phyloP scores from a whole-genome alignment of 805 yeast genomes.

The Lipomyces yamanashiensis region DNA sequence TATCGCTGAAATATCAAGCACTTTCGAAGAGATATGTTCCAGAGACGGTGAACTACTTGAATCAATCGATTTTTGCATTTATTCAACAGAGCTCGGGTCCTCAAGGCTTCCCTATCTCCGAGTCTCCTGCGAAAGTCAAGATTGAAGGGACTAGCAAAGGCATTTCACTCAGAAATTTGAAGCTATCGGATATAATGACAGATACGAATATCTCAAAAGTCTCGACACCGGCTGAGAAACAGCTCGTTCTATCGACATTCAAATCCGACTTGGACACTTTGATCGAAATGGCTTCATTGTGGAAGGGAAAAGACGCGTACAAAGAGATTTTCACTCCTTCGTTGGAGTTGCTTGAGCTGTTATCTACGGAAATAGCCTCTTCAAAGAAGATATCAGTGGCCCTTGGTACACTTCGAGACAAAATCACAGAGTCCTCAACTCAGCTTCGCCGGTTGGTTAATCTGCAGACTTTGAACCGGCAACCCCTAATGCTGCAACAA shows the following conservation, averaged over 20 bases:
- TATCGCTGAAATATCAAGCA: slow-evolving; percentile 73
- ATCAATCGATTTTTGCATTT: slow-evolving; percentile 48
- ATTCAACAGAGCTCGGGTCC: slow-evolving; percentile 7
- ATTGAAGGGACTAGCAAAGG: slow-evolving; percentile 14
- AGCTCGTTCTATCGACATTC: slow-evolving; percentile 28
- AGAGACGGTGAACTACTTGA: slow-evolving; percentile 55
- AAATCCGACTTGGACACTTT: slow-evolving; percentile 26
- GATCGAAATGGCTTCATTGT: slow-evolving; percentile 38
- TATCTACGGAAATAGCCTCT: slow-evolving; percentile 9
- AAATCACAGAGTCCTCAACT: slow-evolving; percentile 22
- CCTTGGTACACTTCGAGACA: neutral
- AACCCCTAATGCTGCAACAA: slow-evolving; percentile 77
- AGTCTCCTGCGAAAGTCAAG: slow-evolving; percentile 2
- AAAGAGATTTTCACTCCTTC: slow-evolving; percentile 41
- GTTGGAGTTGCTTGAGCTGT: slow-evolving; percentile 16
- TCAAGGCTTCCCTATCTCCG: slow-evolving; percentile 23
- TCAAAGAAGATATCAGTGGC: slow-evolving; percentile 14
- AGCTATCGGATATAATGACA: slow-evolving; percentile 27
- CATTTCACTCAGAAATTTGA: slow-evolving; percentile 11
- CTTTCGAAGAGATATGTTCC: slow-evolving; percentile 82
- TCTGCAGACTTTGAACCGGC: slow-evolving; percentile 48
- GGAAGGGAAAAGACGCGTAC: slow-evolving; percentile 42
- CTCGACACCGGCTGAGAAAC: slow-evolving; percentile 24
- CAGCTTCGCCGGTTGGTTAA: slow-evolving; percentile 53
- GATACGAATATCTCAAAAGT: slow-evolving; percentile 15